These are phyloP conservation scores for Neurospora sp. DNA, from an alignment of 495 filamentous ascomycete genomes.

Conservation along the genomic window DNA sequence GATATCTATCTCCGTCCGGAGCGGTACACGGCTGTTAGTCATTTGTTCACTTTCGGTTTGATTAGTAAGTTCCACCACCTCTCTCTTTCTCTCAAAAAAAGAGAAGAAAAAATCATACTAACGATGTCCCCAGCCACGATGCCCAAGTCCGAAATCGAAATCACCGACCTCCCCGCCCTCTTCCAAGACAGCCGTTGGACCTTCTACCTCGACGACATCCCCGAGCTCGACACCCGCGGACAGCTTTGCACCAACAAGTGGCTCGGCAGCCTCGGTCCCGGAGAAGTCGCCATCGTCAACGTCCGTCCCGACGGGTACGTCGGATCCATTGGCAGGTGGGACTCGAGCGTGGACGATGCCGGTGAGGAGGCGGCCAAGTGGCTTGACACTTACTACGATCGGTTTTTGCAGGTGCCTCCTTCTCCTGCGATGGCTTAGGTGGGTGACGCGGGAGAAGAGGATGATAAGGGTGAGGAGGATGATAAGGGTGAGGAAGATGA, in stretches of 20 bases:
- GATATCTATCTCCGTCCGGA: conserved; percentile 51
- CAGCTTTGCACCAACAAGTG: conserved; percentile 49
- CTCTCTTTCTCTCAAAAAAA: no score
- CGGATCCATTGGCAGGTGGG: conserved; percentile 46
- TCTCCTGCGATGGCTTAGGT: background rate
- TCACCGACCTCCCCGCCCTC: conserved; percentile 46
- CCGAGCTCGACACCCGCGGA: conserved; percentile 37
- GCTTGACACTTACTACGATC: conserved; percentile 51
- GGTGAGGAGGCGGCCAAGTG: conserved; percentile 39
- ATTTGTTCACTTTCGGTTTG: conserved; percentile 49
- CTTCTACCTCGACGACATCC: conserved; percentile 52
- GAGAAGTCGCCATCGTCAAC: conserved; percentile 47
- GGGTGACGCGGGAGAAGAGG: background rate
- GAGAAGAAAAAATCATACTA: no score
- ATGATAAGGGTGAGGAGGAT: background rate
- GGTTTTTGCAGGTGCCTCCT: conserved; percentile 36
- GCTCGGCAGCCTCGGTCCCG: conserved; percentile 43
- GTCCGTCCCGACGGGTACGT: conserved; percentile 62
- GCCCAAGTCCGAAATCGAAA: conserved; percentile 45
- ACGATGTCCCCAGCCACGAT: conserved; percentile 32
- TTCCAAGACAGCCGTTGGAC: conserved; percentile 56
- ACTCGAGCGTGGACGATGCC: conserved; percentile 28
- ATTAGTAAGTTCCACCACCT: conserved; percentile 24
- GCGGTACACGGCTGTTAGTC: conserved; percentile 50
- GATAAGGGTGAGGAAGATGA: background rate